These are phyloP conservation scores for Colletotrichum trifolii DNA, from an alignment of 2,329 filamentous ascomycete genomes.

Conservation along the genomic window DNA sequence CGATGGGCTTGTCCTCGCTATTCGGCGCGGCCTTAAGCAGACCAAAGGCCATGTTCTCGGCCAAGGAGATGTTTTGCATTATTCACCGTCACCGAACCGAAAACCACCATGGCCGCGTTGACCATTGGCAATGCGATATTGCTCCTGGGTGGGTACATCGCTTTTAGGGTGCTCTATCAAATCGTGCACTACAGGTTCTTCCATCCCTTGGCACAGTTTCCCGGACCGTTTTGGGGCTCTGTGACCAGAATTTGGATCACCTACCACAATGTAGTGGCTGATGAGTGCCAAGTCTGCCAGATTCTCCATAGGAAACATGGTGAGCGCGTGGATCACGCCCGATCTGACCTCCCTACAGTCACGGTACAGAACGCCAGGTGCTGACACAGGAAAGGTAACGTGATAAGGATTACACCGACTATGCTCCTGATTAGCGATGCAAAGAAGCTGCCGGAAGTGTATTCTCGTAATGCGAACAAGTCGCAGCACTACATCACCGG, in stretches of 20 bases:
- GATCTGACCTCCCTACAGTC: too few species aligned
- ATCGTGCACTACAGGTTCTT: constrained; percentile 62
- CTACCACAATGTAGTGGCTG: constrained; percentile 60
- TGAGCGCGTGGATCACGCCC: constrained; percentile 38
- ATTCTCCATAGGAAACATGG: constrained; percentile 61
- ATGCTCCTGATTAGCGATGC: constrained; percentile 64
- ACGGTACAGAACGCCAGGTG: too few species aligned
- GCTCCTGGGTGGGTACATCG: constrained; percentile 46
- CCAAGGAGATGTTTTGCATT: not conserved
- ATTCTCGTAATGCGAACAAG: constrained; percentile 66
- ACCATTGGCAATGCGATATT: constrained; percentile 47
- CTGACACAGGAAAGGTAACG: constrained; percentile 51
- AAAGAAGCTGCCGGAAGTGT: constrained; percentile 65
- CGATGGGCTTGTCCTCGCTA: too few species aligned
- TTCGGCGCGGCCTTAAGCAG: not conserved
- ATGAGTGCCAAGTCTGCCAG: constrained; percentile 55
- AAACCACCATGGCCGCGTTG: constrained; percentile 48
- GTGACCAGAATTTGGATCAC: constrained; percentile 66
- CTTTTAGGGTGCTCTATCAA: constrained; percentile 52
- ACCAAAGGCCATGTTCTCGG: not conserved
- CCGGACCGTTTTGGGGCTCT: constrained; percentile 65
- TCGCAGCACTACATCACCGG: constrained; percentile 69
- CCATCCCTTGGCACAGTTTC: constrained; percentile 62
- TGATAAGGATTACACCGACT: constrained; percentile 64
- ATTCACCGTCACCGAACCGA: not conserved